These are phyloP conservation scores for Diaporthe vexans DNA, from an alignment of 2,329 filamentous ascomycete genomes.

Conservation along the genomic window DNA sequence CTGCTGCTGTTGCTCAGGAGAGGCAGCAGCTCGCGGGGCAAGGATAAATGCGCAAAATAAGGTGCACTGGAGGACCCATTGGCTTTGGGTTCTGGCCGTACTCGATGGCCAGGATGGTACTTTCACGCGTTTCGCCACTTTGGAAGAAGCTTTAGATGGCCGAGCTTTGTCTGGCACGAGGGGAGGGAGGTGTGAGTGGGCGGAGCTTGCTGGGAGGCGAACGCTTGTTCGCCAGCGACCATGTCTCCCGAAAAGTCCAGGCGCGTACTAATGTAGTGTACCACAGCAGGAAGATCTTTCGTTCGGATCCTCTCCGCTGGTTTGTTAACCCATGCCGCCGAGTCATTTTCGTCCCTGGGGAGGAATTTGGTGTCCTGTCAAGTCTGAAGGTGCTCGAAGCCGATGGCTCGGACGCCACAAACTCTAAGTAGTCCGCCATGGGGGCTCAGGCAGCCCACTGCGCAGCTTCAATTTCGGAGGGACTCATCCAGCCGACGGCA, in stretches of 20 bases:
- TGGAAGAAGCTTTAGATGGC: slow-evolving; percentile 12
- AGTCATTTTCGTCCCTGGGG: not conserved
- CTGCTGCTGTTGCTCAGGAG: not conserved
- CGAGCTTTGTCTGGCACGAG: slow-evolving; percentile 5
- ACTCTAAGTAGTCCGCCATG: not conserved
- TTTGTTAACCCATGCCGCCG: not conserved
- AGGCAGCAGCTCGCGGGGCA: not conserved
- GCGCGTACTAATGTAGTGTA: slow-evolving; percentile 9
- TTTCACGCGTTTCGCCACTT: not conserved
- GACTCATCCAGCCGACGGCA: not conserved
- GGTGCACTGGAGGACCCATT: not conserved
- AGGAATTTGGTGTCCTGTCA: not conserved
- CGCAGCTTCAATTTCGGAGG: not conserved
- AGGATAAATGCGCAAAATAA: not conserved
- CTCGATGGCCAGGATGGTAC: not conserved
- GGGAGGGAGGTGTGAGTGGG: slow-evolving; percentile 14
- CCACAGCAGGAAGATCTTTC: not conserved
- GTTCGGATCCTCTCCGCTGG: slow-evolving; percentile 11
- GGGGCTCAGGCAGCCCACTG: not conserved
- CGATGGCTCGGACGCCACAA: slow-evolving; percentile 15
- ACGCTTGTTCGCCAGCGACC: slow-evolving; percentile 15
- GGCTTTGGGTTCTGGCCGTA: not conserved
- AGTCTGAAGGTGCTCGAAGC: not conserved
- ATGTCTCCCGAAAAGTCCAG: not conserved
- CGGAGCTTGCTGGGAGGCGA: slow-evolving; percentile 5